These are phyloP conservation scores for Thermothielavioides terrestris DNA, from an alignment of 495 filamentous ascomycete genomes.

Conservation along the genomic window DNA sequence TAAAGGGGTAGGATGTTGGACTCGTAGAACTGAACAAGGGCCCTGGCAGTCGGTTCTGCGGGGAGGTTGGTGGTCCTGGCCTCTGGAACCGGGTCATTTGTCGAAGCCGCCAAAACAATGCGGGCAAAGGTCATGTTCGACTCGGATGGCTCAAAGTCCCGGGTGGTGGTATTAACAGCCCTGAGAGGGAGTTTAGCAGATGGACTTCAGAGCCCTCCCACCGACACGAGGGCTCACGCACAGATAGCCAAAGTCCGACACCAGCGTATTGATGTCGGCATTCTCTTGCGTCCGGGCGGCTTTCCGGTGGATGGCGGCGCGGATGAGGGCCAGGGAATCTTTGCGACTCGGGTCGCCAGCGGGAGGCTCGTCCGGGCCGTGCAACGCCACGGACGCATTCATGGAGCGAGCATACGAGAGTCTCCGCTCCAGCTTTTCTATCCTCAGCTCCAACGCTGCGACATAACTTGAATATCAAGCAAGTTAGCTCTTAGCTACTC, in stretches of 20 bases:
- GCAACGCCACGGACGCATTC: conserved; percentile 46
- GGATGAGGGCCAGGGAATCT: conserved; percentile 50
- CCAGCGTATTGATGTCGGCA: conserved; percentile 68
- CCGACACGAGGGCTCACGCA: conserved; percentile 35
- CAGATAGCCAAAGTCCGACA: conserved; percentile 76
- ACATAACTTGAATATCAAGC: conserved; percentile 55
- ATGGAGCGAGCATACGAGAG: conserved; percentile 52
- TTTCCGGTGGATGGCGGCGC: conserved; percentile 51
- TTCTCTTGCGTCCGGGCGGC: conserved; percentile 53
- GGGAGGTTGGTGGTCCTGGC: conserved; percentile 52
- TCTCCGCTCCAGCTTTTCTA: conserved; percentile 74
- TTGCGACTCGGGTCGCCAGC: conserved; percentile 41
- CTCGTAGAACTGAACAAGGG: conserved; percentile 72
- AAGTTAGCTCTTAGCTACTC: neutral
- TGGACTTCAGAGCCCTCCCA: neutral
- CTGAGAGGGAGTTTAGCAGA: conserved; percentile 33
- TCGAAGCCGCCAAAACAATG: conserved; percentile 64
- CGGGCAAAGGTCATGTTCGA: conserved; percentile 79
- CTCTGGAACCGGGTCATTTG: conserved; percentile 54
- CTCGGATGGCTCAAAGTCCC: conserved; percentile 83
- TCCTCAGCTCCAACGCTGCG: conserved; percentile 76
- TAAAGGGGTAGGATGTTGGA: conserved; percentile 69
- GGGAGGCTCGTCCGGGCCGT: conserved; percentile 36
- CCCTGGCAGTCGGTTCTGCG: conserved; percentile 51
- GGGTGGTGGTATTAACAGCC: conserved; percentile 82